Base-by-base conservation (phyloP, 257 asterid species). In the Solanum virginianum region DNA sequence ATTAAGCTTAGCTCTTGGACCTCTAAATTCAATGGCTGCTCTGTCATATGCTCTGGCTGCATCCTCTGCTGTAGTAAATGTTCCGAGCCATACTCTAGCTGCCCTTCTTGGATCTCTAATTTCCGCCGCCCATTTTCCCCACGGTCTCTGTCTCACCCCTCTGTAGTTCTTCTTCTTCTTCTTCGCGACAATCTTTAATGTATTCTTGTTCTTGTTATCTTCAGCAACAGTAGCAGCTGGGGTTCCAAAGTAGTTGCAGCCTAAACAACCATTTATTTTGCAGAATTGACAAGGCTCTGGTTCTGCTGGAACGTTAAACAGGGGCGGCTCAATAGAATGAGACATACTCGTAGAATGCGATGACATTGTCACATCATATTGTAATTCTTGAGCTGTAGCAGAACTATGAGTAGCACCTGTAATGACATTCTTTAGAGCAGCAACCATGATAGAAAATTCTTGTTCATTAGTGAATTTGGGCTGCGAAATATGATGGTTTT, bases 61-160 rank as follows among this genome's bases (percentile, higher is more conserved):
- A 0, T 92, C 98, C 86, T 90, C 98, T 0, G 94, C 96, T 0
- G 97, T 94, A 49, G 90, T 92, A 79, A 95, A 95, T 0, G 98
- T 95, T 15, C 99, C 98, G 4, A 94, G 93, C 99, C 99, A 95
- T 54, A 95, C 98, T 9, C 98, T 93, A 29, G 94, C 92, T 8
- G 97, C 97, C 81, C 90, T 92, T 17, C 89, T 84, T 0, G 99
- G 99, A 87, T 95, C 97, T 8, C 98, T 75, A 14, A 95, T 95
- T 90, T 95, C 98, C 13, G 98, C 94, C 6, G 97, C 98, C 98
- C 98, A 95, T 77, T 95, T 95, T 14, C 98, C 99, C 99, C 99
- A 95, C 3, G 99, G 99, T 88, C 99, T 80, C 84, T 95, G 97
- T 81, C 99, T 87, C 13, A 95, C 99, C 0, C 99, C 99, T 68